These are phyloP conservation scores for Arachnopeziza araneosa DNA, from an alignment of 2,329 filamentous ascomycete species.

Conservation along the genomic window DNA sequence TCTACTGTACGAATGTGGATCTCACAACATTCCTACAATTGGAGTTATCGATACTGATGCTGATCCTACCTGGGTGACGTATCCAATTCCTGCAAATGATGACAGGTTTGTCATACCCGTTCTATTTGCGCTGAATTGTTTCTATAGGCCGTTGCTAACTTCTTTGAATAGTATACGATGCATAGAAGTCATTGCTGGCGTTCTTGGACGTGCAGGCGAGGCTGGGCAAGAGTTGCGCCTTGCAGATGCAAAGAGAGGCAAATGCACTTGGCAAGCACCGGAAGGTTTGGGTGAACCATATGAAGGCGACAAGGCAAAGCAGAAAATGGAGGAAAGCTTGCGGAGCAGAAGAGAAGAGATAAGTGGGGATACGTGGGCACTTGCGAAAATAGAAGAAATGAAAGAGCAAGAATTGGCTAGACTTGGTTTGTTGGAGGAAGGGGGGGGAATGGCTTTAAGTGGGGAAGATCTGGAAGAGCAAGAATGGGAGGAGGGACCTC, in stretches of 20 bases:
- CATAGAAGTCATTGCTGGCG: slow-evolving; percentile 74
- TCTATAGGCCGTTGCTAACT: slow-evolving; percentile 8
- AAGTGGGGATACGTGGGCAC: not conserved
- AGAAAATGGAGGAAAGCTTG: not conserved
- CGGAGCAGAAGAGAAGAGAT: not conserved
- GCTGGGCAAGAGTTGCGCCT: slow-evolving; percentile 65
- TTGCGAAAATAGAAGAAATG: not conserved
- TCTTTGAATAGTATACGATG: slow-evolving; percentile 62
- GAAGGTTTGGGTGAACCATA: slow-evolving; percentile 19
- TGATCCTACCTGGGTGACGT: slow-evolving; percentile 90
- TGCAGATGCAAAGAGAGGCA: slow-evolving; percentile 53
- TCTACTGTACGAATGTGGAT: slow-evolving; percentile 82
- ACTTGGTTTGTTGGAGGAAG: not conserved
- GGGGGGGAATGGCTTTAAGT: not conserved
- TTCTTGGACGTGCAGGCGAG: slow-evolving; percentile 79
- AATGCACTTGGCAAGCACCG: slow-evolving; percentile 54
- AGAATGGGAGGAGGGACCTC: not conserved
- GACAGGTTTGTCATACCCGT: slow-evolving; percentile 59
- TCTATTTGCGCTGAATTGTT: slow-evolving; percentile 18
- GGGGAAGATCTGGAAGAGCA: not conserved
- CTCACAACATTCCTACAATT: slow-evolving; percentile 87
- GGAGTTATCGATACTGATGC: slow-evolving; percentile 91
- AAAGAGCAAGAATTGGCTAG: not conserved
- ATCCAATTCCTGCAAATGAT: slow-evolving; percentile 94
- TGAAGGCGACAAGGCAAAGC: slow-evolving; percentile 5